Evolutionary conservation across 2,329 filamentous ascomycete species (phyloP).

Genomic region (Leptodontidium sp.): DNA sequence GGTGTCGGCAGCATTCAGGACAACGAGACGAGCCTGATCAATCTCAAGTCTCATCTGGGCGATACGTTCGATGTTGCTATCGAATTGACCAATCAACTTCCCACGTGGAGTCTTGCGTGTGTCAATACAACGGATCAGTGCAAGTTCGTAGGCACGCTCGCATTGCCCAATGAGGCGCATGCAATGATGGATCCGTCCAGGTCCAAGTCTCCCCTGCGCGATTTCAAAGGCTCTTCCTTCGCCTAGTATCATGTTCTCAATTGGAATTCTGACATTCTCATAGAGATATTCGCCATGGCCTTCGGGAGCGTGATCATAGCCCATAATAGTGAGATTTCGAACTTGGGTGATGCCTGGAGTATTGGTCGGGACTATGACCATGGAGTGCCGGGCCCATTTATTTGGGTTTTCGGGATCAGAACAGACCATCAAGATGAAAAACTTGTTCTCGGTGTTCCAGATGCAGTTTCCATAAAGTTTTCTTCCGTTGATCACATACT

Average conservation of each 20-base stretch:
- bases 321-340: constrained; percentile 52
- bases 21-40: constrained; percentile 51
- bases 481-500: constrained; percentile 52
- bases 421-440: constrained; percentile 44
- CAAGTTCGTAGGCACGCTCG: too few species aligned
- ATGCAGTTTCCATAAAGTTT: constrained; percentile 53
- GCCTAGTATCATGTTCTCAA: constrained; percentile 52
- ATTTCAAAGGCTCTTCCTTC: constrained; percentile 54
- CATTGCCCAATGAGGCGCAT: too few species aligned
- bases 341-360: constrained; percentile 50
- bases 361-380: constrained; percentile 50
- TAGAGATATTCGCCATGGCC: constrained; percentile 54
- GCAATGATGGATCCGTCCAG: constrained; percentile 51
- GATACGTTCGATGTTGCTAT: constrained; percentile 51
- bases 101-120: too few species aligned
- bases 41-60: constrained; percentile 53
- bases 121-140: too few species aligned
- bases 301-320: constrained; percentile 53
- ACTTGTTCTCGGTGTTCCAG: constrained; percentile 45
- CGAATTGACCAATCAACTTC: too few species aligned
- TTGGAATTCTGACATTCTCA: constrained; percentile 51
- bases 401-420: constrained; percentile 25
- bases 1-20: constrained; percentile 52
- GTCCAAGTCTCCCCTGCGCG: constrained; percentile 51
- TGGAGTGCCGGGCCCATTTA: constrained; percentile 47